phyloP scores from a whole-genome alignment of 441 rosid genomes.

The Gossypium aridum region DNA sequence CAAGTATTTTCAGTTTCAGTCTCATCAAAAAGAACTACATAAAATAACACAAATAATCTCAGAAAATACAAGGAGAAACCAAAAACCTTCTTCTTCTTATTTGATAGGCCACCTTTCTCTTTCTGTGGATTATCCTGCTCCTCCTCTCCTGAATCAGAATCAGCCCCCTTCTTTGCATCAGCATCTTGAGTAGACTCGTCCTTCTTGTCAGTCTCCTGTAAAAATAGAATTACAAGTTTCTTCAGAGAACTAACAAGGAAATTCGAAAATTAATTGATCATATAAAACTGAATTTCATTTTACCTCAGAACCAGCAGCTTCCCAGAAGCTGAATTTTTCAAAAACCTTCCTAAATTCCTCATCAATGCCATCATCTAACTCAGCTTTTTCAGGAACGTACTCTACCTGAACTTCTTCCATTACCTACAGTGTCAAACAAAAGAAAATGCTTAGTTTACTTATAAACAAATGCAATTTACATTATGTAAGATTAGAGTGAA shows the following conservation, averaged over 20 bases:
- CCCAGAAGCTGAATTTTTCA: constrained; percentile 70
- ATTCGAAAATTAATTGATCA: background rate
- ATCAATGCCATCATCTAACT: constrained; percentile 67
- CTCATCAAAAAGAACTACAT: background rate
- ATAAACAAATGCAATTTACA: background rate
- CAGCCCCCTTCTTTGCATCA: constrained; percentile 50
- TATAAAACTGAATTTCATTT: background rate
- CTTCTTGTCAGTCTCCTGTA: constrained; percentile 56
- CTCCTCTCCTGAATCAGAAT: constrained; percentile 39
- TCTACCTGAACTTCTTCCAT: constrained; percentile 68
- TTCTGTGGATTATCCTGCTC: constrained; percentile 24
- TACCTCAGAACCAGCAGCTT: constrained; percentile 57
- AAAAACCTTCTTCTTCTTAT: constrained; percentile 89
- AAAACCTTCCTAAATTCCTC: constrained; percentile 79
- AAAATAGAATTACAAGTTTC: background rate
- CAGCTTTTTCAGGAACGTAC: constrained; percentile 85
- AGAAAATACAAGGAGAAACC: background rate
- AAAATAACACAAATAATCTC: background rate
- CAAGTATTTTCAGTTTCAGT: background rate
- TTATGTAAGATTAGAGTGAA: background rate
- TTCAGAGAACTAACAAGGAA: background rate
- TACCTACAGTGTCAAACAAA: constrained; percentile 25
- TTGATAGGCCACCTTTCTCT: constrained; percentile 77
- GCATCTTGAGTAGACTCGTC: constrained; percentile 63
- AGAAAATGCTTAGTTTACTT: background rate